phyloP scores from a whole-genome alignment of 2,329 filamentous ascomycete species.

The Xylariaceae sp. region DNA sequence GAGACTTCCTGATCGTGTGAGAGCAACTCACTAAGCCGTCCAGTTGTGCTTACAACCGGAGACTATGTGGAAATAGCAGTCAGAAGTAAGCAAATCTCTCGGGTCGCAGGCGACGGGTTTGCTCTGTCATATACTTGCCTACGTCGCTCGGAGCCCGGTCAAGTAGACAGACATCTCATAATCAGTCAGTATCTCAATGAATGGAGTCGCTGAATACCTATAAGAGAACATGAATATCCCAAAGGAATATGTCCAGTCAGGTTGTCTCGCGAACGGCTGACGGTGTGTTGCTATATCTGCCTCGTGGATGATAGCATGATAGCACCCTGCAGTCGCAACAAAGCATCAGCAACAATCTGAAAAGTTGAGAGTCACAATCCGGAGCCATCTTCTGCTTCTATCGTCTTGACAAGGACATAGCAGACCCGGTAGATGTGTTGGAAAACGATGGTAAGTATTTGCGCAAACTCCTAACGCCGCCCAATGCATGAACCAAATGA shows the following conservation, averaged over 20 bases:
- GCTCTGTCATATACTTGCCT: too few species aligned
- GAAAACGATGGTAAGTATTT: slow-evolving; percentile 11
- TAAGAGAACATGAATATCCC: not conserved
- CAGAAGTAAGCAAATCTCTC: not conserved
- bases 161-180: not conserved
- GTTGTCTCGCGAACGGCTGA: not conserved
- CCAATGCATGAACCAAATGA: slow-evolving; percentile 25
- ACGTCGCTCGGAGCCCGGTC: too few species aligned
- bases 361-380: not conserved
- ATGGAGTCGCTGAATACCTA: not conserved
- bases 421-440: not conserved
- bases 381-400: not conserved
- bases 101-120: not conserved
- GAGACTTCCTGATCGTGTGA: not conserved
- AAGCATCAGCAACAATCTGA: not conserved
- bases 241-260: not conserved
- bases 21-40: not conserved
- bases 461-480: slow-evolving; percentile 23
- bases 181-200: not conserved
- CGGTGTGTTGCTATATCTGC: not conserved
- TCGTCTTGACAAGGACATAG: slow-evolving; percentile 1
- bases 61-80: not conserved
- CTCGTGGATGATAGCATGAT: not conserved
- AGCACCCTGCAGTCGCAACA: not conserved
- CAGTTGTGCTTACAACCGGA: not conserved